Percentiles rank a stretch among this genome's conserved stretches.
These are phyloP conservation scores for Backusella morwellensis DNA, from an alignment of 192 early-diverging fungal species.

Conservation along the genomic window DNA sequence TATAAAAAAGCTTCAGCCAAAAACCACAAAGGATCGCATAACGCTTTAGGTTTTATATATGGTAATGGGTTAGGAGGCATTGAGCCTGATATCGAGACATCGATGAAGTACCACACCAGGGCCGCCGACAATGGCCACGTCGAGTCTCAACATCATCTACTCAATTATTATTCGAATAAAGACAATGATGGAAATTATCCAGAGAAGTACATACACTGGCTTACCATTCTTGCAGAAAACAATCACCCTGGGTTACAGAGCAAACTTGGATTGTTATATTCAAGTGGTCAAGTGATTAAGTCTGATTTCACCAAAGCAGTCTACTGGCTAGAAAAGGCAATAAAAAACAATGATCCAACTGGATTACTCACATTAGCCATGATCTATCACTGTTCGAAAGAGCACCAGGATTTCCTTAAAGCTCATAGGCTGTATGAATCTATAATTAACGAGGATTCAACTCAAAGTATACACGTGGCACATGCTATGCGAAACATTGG, in stretches of 20 bases:
- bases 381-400: background rate
- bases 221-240: background rate
- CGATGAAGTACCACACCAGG: background rate
- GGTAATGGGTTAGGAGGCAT: background rate
- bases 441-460: background rate
- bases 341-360: background rate
- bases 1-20: background rate
- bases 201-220: background rate
- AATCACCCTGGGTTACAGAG: background rate
- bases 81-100: background rate
- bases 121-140: background rate
- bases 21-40: background rate
- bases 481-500: background rate
- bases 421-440: background rate
- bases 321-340: background rate
- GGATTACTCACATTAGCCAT: background rate
- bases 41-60: background rate
- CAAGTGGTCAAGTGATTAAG: background rate
- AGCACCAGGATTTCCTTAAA: background rate
- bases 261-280: background rate
- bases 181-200: background rate
- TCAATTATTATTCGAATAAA: background rate
- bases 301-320: background rate
- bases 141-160: background rate
- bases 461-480: background rate